A percentile compares a stretch with the other conserved stretches of the same genome.
These are phyloP conservation scores for Aspergillus tanneri DNA, from an alignment of 2,329 filamentous ascomycete genomes.

Conservation along the genomic window DNA sequence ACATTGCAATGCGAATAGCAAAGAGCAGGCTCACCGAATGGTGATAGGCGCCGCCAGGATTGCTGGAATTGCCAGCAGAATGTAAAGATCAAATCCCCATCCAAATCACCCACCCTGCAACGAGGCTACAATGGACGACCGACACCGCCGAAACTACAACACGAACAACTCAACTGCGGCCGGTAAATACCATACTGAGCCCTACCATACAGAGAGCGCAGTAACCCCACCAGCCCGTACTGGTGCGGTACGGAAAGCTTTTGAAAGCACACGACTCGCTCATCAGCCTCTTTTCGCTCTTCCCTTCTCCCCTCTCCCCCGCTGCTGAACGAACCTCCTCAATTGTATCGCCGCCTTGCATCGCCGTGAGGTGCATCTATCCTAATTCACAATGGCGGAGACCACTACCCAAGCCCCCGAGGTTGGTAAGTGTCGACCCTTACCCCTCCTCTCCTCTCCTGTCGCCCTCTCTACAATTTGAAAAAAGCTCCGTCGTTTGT, in stretches of 20 bases:
- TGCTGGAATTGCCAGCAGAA: too few relatives aligned
- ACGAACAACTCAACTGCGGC: too few relatives aligned
- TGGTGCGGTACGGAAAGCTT: not conserved
- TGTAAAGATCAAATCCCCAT: too few relatives aligned
- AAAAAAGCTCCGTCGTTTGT: slow-evolving; percentile 37
- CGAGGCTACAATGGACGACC: too few relatives aligned
- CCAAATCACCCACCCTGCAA: too few relatives aligned
- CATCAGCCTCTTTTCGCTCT: not conserved
- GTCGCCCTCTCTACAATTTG: slow-evolving; percentile 24
- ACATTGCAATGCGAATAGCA: too few relatives aligned
- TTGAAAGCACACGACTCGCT: not conserved
- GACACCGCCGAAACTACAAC: too few relatives aligned
- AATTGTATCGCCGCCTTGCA: not conserved
- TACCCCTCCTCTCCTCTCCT: slow-evolving; percentile 17
- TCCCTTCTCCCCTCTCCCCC: not conserved
- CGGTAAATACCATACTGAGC: too few relatives aligned
- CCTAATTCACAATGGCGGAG: slow-evolving; percentile 40
- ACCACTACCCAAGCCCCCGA: slow-evolving; percentile 33
- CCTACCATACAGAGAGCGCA: not conserved
- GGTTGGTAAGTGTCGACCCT: slow-evolving; percentile 40
- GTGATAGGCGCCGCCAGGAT: too few relatives aligned
- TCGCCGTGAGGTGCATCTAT: slow-evolving; percentile 24
- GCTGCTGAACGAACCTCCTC: not conserved
- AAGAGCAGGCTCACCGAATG: too few relatives aligned
- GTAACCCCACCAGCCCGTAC: not conserved